phyloP scores from a whole-genome alignment of 306 rosid genomes.

The Corylus americana region DNA sequence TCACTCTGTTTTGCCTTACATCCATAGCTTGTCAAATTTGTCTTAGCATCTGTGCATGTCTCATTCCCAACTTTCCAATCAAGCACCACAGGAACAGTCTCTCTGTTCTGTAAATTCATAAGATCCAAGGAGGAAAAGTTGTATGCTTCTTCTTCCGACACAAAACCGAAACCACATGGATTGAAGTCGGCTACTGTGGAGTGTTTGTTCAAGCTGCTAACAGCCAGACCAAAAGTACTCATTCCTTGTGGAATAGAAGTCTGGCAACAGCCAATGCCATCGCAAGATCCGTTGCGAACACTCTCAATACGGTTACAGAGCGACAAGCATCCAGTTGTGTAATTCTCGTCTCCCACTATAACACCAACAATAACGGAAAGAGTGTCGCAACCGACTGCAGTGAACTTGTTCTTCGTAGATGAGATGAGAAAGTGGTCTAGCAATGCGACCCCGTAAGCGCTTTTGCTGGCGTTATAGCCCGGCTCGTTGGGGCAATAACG shows the following conservation, averaged over 20 bases:
- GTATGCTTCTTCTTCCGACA: conserved; percentile 12
- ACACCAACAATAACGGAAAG: accelerated
- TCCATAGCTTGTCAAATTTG: background rate
- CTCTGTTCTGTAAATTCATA: background rate
- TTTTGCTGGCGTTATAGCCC: background rate
- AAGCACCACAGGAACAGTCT: background rate
- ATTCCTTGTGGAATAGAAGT: background rate
- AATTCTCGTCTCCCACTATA: background rate
- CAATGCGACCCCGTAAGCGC: background rate
- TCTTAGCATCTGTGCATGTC: background rate
- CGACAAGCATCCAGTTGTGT: background rate
- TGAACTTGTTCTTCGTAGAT: conserved; percentile 12
- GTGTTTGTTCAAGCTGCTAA: accelerated
- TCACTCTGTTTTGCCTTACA: background rate
- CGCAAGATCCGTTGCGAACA: background rate
- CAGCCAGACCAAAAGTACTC: accelerated
- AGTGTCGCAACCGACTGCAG: conserved; percentile 8
- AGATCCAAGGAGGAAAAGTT: conserved; percentile 1
- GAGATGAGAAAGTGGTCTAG: background rate
- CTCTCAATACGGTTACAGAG: background rate
- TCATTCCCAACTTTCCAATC: conserved; percentile 31
- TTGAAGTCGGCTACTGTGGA: background rate
- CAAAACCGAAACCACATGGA: conserved; percentile 30
- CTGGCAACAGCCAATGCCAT: conserved; percentile 30
- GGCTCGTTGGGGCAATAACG: background rate